Percentiles rank a stretch among this genome's conserved stretches.
Conservation (phyloP, 441 rosid genomes). For the Jatropha podagrica region DNA sequence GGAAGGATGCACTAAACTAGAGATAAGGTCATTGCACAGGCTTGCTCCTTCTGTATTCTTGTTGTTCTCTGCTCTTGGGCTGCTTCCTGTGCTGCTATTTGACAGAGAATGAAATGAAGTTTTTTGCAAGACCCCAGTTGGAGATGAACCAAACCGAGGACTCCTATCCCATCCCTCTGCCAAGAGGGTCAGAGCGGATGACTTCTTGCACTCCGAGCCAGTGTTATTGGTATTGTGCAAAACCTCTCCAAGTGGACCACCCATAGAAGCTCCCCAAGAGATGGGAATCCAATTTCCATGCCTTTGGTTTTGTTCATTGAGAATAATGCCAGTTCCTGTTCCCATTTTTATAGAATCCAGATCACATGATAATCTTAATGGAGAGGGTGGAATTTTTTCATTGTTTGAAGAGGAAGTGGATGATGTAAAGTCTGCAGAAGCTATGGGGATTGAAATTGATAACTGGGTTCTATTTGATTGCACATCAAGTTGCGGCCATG, state of each 20-base stretch:
- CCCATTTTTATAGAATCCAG: constrained; percentile 50
- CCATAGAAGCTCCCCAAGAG: constrained; percentile 72
- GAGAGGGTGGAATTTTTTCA: constrained; percentile 39
- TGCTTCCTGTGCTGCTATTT: constrained; percentile 63
- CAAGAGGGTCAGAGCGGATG: constrained; percentile 39
- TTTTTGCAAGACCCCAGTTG: constrained; percentile 74
- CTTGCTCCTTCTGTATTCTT: constrained; percentile 39
- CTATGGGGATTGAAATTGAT: constrained; percentile 49
- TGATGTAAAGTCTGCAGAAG: constrained; percentile 44
- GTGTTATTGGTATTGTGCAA: constrained; percentile 41
- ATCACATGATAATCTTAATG: constrained; percentile 52
- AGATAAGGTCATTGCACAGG: constrained; percentile 33
- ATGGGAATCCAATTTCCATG: constrained; percentile 62
- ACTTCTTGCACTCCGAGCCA: constrained; percentile 25
- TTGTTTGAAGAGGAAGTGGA: constrained; percentile 49
- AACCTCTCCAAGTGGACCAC: constrained; percentile 86
- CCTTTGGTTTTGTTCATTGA: constrained; percentile 42
- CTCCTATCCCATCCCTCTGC: constrained; percentile 50
- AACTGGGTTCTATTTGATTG: constrained; percentile 54
- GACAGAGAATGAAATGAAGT: constrained; percentile 31
- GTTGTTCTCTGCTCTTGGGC: constrained; percentile 56
- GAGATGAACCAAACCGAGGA: constrained; percentile 54
- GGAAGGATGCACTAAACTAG: constrained; percentile 30
- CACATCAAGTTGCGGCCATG: constrained; percentile 46
- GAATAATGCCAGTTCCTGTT: constrained; percentile 36